Percentiles rank a stretch among this genome's conserved stretches.
phyloP scores from a whole-genome alignment of 345 rosid species.

The Populus tremula region DNA sequence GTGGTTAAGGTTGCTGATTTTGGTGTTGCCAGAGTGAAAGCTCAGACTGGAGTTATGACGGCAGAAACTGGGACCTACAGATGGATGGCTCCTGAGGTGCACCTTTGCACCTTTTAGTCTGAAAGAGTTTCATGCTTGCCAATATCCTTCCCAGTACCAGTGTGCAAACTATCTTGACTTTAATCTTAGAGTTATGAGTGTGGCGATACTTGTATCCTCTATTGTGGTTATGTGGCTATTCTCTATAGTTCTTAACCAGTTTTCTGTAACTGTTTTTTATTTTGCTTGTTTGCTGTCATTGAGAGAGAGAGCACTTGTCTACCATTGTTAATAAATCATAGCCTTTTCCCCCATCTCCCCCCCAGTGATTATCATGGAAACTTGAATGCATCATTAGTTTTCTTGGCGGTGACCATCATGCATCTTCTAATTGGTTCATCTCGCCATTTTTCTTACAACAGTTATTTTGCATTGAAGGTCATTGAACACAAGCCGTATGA shows the following conservation, averaged over 20 bases:
- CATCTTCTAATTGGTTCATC: constrained; percentile 9
- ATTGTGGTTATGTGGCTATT: too few species aligned
- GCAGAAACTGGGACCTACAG: constrained; percentile 99
- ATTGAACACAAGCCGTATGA: constrained; percentile 96
- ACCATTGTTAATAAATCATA: neutral
- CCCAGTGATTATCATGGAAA: neutral
- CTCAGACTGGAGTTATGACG: constrained; percentile 96
- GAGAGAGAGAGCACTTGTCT: neutral
- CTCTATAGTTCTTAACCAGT: too few species aligned
- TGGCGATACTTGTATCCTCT: too few species aligned
- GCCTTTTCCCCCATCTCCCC: neutral
- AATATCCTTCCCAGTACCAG: neutral
- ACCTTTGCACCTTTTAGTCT: neutral
- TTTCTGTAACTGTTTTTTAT: too few species aligned
- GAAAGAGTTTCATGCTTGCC: neutral
- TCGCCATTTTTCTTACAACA: constrained; percentile 31
- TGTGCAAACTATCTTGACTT: neutral
- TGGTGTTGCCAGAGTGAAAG: constrained; percentile 93
- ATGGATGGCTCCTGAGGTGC: constrained; percentile 99
- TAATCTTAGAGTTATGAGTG: neutral
- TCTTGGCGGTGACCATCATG: neutral
- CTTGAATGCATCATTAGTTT: neutral
- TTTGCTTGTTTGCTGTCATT: too few species aligned
- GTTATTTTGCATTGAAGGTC: constrained; percentile 56
- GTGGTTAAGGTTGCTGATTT: constrained; percentile 98